A percentile compares a stretch with the other conserved stretches of the same genome.
Conservation (phyloP, 2,329 filamentous ascomycete species). For the Akanthomyces muscarius region DNA sequence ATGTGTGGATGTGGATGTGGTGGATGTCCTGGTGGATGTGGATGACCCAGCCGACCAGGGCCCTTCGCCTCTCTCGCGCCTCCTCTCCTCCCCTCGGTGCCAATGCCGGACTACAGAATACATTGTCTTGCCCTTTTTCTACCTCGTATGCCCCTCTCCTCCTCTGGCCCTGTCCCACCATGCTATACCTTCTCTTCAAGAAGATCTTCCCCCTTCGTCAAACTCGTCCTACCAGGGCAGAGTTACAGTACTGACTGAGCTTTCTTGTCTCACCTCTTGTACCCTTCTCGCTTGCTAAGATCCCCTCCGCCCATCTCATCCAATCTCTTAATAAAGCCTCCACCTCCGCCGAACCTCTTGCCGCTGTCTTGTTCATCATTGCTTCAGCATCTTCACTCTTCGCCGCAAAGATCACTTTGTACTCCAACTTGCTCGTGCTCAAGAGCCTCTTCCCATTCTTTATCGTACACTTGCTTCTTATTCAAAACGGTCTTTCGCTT, state of each 20-base stretch:
- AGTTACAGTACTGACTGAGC: constrained; percentile 20
- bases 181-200: constrained; percentile 22
- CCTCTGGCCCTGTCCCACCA: constrained; percentile 13
- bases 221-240: constrained; percentile 33
- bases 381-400: not conserved
- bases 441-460: constrained; percentile 2
- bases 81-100: constrained; percentile 16
- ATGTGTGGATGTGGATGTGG: constrained; percentile 13
- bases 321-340: constrained; percentile 14
- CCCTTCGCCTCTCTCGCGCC: constrained; percentile 16
- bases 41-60: constrained; percentile 16
- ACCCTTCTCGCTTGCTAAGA: constrained; percentile 10
- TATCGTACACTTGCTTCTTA: constrained; percentile 4
- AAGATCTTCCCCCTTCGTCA: constrained; percentile 29
- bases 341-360: constrained; percentile 12
- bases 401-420: not conserved
- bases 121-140: constrained; percentile 20
- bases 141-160: constrained; percentile 19
- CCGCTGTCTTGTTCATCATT: constrained; percentile 1
- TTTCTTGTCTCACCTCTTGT: constrained; percentile 17
- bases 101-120: constrained; percentile 21
- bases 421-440: constrained; percentile 11
- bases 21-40: constrained; percentile 13
- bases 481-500: not conserved
- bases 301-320: constrained; percentile 6